These are phyloP conservation scores for Colletotrichum sp. DNA, from an alignment of 2,329 filamentous ascomycete genomes.

Conservation along the genomic window DNA sequence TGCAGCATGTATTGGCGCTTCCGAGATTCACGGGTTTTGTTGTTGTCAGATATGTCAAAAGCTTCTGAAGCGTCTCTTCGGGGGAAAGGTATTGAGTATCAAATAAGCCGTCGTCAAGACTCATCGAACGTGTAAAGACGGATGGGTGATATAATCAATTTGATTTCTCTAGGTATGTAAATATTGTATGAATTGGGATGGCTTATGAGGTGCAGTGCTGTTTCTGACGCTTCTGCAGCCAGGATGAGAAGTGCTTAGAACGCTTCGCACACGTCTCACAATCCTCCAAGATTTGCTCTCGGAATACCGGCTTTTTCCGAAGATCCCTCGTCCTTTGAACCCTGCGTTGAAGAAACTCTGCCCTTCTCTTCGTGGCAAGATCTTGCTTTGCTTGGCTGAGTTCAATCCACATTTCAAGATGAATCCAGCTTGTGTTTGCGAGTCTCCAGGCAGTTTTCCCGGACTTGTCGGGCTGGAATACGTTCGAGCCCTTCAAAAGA, in stretches of 20 bases:
- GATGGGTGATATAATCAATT: neutral
- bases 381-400: fast-evolving
- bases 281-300: neutral
- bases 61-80: too few species aligned
- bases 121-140: neutral
- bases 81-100: too few species aligned
- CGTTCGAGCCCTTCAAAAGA: neutral
- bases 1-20: neutral
- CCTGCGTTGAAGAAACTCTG: neutral
- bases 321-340: neutral
- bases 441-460: neutral
- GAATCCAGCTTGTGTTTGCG: too few species aligned
- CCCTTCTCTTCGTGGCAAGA: neutral
- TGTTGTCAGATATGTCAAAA: too few species aligned
- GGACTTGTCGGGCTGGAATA: neutral
- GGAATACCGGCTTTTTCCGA: neutral
- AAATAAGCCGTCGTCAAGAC: neutral
- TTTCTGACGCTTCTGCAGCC: neutral
- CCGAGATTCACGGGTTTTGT: neutral
- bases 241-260: neutral
- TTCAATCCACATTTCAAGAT: too few species aligned
- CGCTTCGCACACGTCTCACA: too few species aligned
- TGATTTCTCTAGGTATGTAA: neutral
- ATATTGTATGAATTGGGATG: fast-evolving
- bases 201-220: neutral